These are phyloP conservation scores for Boletus sp. DNA, from an alignment of 1,284 basidiomycete genomes.

Conservation along the genomic window DNA sequence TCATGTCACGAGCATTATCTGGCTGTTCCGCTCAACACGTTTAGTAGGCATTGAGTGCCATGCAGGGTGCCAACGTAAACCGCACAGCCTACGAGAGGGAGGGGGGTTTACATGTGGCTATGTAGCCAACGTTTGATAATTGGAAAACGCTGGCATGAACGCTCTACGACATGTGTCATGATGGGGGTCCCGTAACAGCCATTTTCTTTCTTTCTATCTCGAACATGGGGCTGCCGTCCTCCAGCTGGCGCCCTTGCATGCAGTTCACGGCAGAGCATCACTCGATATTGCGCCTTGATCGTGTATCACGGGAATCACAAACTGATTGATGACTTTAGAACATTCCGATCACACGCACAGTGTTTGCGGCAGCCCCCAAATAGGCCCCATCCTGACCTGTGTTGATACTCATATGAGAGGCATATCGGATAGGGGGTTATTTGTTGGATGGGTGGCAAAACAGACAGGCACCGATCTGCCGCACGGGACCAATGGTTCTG, in stretches of 20 bases:
- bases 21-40: constrained; percentile 20
- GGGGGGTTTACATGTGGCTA: constrained; percentile 21
- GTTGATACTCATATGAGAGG: constrained; percentile 5
- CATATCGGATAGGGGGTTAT: constrained; percentile 23
- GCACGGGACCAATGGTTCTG: constrained; percentile 4
- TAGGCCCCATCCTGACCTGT: constrained; percentile 1
- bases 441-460: constrained; percentile 15
- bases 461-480: constrained; percentile 24
- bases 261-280: constrained; percentile 24
- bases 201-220: constrained; percentile 2
- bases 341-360: constrained; percentile 21
- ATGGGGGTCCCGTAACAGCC: constrained; percentile 15
- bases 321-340: constrained; percentile 19
- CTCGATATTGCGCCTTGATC: constrained; percentile 17
- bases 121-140: constrained; percentile 16
- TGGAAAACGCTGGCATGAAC: constrained; percentile 14
- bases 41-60: constrained; percentile 19
- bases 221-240: constrained; percentile 12
- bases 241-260: constrained; percentile 15
- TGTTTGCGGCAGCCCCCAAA: constrained; percentile 6
- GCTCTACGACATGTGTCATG: constrained; percentile 16
- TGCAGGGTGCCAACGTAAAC: constrained; percentile 30
- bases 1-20: constrained; percentile 26
- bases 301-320: constrained; percentile 23
- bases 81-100: constrained; percentile 24